Evolutionary conservation across 495 filamentous ascomycete genomes (phyloP).

Genomic region (Penicillium samsonianum): DNA sequence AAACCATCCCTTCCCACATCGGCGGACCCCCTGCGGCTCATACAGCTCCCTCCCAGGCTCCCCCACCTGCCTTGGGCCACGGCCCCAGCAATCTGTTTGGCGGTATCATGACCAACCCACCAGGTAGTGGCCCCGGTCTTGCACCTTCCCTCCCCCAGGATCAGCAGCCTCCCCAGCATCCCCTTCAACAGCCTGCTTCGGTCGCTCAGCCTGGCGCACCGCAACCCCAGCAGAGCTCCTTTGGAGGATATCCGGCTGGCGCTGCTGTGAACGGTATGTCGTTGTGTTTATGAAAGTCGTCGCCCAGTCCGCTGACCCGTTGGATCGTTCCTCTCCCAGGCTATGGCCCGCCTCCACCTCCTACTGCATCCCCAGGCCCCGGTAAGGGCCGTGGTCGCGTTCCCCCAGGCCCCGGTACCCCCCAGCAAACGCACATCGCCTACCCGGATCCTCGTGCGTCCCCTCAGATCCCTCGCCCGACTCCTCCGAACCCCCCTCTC

Average conservation of each 20-base stretch:
- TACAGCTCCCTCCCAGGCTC: constrained; percentile 75
- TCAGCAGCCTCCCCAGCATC: constrained; percentile 60
- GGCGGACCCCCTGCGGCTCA: constrained; percentile 63
- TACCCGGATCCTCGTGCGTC: constrained; percentile 82
- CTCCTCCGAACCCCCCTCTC: constrained; percentile 62
- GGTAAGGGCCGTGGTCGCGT: constrained; percentile 61
- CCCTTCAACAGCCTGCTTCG: constrained; percentile 61
- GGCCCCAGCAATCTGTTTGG: constrained; percentile 90
- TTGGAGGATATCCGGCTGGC: constrained; percentile 62
- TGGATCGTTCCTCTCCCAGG: constrained; percentile 37
- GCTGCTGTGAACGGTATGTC: constrained; percentile 67
- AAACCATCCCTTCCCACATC: constrained; percentile 63
- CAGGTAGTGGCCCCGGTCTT: constrained; percentile 81
- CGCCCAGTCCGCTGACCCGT: constrained; percentile 31
- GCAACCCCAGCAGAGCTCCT: constrained; percentile 59
- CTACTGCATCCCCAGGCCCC: constrained; percentile 84
- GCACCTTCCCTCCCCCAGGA: constrained; percentile 77
- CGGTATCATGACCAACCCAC: constrained; percentile 91
- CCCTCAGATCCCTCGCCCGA: constrained; percentile 83
- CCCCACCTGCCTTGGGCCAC: constrained; percentile 85
- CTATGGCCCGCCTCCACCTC: constrained; percentile 71
- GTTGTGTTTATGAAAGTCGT: constrained; percentile 23
- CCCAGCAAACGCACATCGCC: constrained; percentile 81
- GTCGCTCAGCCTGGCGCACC: constrained; percentile 63
- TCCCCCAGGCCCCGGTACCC: constrained; percentile 77